phyloP scores from a whole-genome alignment of 495 filamentous ascomycete genomes.

The Penicillium dipodomyicola region DNA sequence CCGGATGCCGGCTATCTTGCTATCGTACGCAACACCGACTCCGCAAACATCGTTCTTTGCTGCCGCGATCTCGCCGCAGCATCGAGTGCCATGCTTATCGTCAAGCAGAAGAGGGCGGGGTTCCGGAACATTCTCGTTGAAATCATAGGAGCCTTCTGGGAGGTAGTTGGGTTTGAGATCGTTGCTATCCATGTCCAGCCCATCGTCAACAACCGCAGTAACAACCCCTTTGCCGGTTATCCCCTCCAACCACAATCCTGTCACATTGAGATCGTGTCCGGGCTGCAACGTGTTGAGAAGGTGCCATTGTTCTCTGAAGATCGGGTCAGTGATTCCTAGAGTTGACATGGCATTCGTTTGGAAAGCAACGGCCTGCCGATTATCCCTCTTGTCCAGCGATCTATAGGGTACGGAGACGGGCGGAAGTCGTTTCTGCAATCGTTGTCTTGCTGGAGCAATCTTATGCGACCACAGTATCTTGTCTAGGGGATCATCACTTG shows the following conservation, averaged over 20 bases:
- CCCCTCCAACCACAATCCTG: conserved; percentile 85
- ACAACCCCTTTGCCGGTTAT: conserved; percentile 87
- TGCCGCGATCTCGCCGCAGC: conserved; percentile 90
- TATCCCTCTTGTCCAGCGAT: conserved; percentile 23
- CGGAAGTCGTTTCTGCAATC: conserved; percentile 72
- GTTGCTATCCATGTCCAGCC: conserved; percentile 93
- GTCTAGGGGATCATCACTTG: conserved; percentile 61
- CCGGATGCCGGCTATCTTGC: conserved; percentile 83
- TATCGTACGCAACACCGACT: conserved; percentile 89
- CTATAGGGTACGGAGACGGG: conserved; percentile 35
- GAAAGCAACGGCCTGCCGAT: conserved; percentile 50
- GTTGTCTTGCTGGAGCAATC: conserved; percentile 62
- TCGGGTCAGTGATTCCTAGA: conserved; percentile 79
- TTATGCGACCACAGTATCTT: conserved; percentile 78
- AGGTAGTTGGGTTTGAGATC: conserved; percentile 93
- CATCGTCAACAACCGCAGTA: conserved; percentile 93
- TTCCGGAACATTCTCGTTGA: conserved; percentile 78
- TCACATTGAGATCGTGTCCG: conserved; percentile 94
- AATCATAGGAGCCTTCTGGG: conserved; percentile 87
- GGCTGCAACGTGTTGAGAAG: conserved; percentile 76
- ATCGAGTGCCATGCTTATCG: conserved; percentile 88
- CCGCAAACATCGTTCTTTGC: conserved; percentile 92
- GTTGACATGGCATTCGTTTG: conserved; percentile 60
- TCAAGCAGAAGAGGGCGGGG: conserved; percentile 77
- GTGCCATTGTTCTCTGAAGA: conserved; percentile 95